phyloP scores from a whole-genome alignment of 148 eudicot species.

The Camellia granthamiana region DNA sequence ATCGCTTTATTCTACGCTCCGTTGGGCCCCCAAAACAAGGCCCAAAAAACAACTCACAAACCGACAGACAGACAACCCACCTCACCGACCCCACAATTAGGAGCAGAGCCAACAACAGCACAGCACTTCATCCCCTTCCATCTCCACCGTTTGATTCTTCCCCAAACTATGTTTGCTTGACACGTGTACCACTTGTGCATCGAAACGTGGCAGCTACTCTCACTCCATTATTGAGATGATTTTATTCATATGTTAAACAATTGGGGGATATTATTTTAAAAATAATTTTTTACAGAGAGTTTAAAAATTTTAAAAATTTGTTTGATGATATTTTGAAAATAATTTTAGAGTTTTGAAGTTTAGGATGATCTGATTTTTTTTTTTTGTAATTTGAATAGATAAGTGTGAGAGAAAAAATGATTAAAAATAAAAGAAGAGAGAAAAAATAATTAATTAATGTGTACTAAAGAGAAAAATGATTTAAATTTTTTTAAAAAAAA shows the following conservation, averaged over 20 bases:
- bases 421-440: too few species aligned
- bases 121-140: background rate
- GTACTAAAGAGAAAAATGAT: too few species aligned
- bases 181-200: background rate
- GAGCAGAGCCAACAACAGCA: background rate
- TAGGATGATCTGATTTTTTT: too few species aligned
- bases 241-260: background rate
- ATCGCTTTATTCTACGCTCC: conserved; percentile 5
- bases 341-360: too few species aligned
- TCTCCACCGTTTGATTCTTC: conserved; percentile 16
- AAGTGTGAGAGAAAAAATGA: too few species aligned
- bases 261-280: too few species aligned
- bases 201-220: conserved; percentile 12
- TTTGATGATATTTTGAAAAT: too few species aligned
- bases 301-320: too few species aligned
- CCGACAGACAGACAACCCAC: conserved; percentile 19
- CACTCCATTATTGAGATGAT: conserved; percentile 18
- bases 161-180: background rate
- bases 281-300: too few species aligned
- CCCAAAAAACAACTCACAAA: conserved; percentile 4
- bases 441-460: too few species aligned
- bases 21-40: background rate
- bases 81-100: background rate
- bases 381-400: too few species aligned
- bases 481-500: too few species aligned